Conservation (phyloP, 2,329 filamentous ascomycete species). For the Aspergillus sp. region DNA sequence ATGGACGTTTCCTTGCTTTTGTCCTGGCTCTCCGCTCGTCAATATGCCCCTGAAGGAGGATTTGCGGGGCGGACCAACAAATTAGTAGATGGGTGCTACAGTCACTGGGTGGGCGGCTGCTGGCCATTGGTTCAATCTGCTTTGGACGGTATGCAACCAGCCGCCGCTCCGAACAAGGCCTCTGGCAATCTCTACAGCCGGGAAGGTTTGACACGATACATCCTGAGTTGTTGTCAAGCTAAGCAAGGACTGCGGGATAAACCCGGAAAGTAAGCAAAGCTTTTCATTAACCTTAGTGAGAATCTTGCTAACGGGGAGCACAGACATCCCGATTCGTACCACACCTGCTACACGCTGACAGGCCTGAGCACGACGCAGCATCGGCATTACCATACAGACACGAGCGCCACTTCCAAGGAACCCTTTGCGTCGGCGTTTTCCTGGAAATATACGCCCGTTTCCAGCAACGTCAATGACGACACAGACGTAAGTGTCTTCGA, state of each 20-base stretch:
- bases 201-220: constrained; percentile 80
- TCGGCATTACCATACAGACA: constrained; percentile 42
- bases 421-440: constrained; percentile 32
- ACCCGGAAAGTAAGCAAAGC: constrained; percentile 66
- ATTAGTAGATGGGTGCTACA: constrained; percentile 95
- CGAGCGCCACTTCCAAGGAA: constrained; percentile 23
- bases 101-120: constrained; percentile 93
- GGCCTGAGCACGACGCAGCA: constrained; percentile 80
- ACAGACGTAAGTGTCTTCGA: constrained; percentile 59
- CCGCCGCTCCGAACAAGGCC: constrained; percentile 14
- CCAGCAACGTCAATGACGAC: constrained; percentile 42
- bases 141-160: constrained; percentile 48
- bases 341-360: constrained; percentile 84
- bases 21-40: constrained; percentile 81
- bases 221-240: constrained; percentile 76
- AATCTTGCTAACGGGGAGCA: constrained; percentile 9
- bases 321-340: constrained; percentile 77
- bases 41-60: constrained; percentile 85
- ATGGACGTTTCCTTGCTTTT: constrained; percentile 71
- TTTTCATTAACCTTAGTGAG: not conserved
- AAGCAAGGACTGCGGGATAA: constrained; percentile 83
- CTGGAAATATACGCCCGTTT: constrained; percentile 34
- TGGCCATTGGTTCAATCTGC: constrained; percentile 86
- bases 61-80: constrained; percentile 95
- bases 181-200: constrained; percentile 59